Evolutionary conservation across 1,284 basidiomycete genomes (phyloP).

Genomic region (Moesziomyces sp.): DNA sequence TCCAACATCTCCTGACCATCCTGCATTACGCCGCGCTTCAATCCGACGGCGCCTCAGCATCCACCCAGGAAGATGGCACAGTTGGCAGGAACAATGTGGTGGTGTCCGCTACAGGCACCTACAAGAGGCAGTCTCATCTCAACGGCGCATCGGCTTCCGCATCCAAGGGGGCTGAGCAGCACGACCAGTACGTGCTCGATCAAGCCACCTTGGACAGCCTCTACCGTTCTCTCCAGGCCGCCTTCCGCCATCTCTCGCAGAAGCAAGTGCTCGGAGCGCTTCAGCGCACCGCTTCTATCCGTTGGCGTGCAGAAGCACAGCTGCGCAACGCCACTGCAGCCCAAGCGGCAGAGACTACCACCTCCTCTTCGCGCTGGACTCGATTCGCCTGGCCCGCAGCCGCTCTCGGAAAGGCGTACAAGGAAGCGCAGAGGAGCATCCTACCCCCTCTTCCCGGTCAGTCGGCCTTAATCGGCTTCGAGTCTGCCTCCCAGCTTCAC

Average conservation of each 20-base stretch:
- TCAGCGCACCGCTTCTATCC: constrained; percentile 56
- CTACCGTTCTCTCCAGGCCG: constrained; percentile 26
- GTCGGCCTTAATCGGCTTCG: constrained; percentile 2
- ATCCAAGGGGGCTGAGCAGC: neutral
- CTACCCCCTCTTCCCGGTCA: constrained; percentile 16
- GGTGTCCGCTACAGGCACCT: constrained; percentile 33
- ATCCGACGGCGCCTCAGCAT: neutral
- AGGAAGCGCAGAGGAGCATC: constrained; percentile 39
- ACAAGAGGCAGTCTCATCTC: constrained; percentile 21
- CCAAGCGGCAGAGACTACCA: constrained; percentile 26
- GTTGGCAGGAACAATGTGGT: constrained; percentile 18
- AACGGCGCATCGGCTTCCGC: neutral
- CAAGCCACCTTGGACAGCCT: constrained; percentile 41
- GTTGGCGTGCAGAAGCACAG: constrained; percentile 57
- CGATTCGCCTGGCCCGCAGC: constrained; percentile 50
- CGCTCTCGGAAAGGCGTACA: constrained; percentile 46
- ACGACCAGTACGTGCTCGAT: constrained; percentile 26
- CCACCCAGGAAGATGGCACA: constrained; percentile 13
- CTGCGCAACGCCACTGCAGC: constrained; percentile 42
- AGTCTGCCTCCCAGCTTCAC: constrained; percentile 7
- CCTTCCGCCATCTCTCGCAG: constrained; percentile 45
- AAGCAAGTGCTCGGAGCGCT: constrained; percentile 44
- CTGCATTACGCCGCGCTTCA: constrained; percentile 45
- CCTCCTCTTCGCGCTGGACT: constrained; percentile 37
- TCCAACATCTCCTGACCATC: constrained; percentile 37